Base-by-base conservation (phyloP, 2,329 filamentous ascomycete genomes). In the Epichloe gansuensis region DNA sequence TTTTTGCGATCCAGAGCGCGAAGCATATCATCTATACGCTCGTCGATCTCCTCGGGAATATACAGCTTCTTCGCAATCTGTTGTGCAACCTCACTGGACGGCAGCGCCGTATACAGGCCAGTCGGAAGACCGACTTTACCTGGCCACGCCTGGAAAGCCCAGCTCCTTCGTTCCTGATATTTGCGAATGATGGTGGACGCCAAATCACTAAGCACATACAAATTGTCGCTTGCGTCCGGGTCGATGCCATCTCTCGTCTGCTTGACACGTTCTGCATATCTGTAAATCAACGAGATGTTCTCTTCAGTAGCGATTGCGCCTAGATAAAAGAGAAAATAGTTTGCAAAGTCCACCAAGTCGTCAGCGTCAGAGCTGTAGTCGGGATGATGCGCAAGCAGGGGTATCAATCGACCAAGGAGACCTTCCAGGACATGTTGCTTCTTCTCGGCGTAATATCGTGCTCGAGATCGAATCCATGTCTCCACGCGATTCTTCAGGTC, bases 221-320 rank as follows among this genome's bases (percentile, higher is more conserved):
- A 75, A 55, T 83, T 82, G 53, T 89, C 81, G 59, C 84, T 87
- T 54, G 77, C 74, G 1, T 76, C 71, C 0, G 81, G 77, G 25
- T 78, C 76, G 54, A 97, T 81, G 12, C 80, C 86, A 65, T 98
- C 93, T 42, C 81, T 78, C 9, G 90, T 87, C 66, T 91, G 87
- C 73, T 98, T 98, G 51, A 95, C 84, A 9, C 89, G 82, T 68
- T 97, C 90, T 12, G 89, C 89, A 55, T 96, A 87, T 66, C 93
- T 89, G 72, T 87, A 93, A 41, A 98, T 89, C 55, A 95, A 73
- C 0, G 87, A 85, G 15, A 97, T 75, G 60, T 96, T 98, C 44
- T 87, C 80, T 65, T 95, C 87, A 0, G 83, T 91, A 9, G 88
- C 88, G 17, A 96, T 82, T 39, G 84, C 81, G 55, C 78, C 82